phyloP scores from a whole-genome alignment of 129 eudicot genomes.

The Flaveria linearis region DNA sequence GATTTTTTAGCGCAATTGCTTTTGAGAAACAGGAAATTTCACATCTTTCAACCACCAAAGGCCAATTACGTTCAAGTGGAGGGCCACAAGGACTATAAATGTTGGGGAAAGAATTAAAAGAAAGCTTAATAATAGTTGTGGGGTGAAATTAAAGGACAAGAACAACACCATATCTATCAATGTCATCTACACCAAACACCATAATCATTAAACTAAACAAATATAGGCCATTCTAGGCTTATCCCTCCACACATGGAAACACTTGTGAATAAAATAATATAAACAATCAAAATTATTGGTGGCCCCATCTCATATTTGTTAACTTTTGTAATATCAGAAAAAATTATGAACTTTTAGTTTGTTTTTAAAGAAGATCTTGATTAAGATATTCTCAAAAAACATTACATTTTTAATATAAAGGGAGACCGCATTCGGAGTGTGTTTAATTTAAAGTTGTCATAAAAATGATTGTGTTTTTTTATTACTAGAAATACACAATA shows the following conservation, averaged over 20 bases:
- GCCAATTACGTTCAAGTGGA: conserved; percentile 25
- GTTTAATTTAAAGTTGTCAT: neutral
- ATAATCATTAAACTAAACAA: conserved; percentile 36
- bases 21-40: neutral
- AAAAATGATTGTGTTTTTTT: neutral
- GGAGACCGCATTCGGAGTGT: neutral
- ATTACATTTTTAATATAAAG: neutral
- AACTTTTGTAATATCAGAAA: neutral
- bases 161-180: conserved; percentile 27
- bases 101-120: conserved; percentile 9
- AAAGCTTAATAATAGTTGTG: neutral
- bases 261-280: conserved; percentile 22
- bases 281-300: conserved; percentile 22
- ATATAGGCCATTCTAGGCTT: conserved; percentile 41
- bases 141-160: conserved; percentile 22
- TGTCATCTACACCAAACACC: conserved; percentile 32
- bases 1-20: neutral
- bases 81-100: conserved; percentile 31
- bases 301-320: neutral
- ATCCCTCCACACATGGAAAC: conserved; percentile 30
- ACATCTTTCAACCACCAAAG: conserved; percentile 29
- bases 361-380: neutral
- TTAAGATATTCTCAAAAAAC: neutral
- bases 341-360: neutral
- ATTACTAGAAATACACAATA: no score